These are phyloP conservation scores for Polytolypa hystricis DNA, from an alignment of 2,329 filamentous ascomycete species.

Conservation along the genomic window DNA sequence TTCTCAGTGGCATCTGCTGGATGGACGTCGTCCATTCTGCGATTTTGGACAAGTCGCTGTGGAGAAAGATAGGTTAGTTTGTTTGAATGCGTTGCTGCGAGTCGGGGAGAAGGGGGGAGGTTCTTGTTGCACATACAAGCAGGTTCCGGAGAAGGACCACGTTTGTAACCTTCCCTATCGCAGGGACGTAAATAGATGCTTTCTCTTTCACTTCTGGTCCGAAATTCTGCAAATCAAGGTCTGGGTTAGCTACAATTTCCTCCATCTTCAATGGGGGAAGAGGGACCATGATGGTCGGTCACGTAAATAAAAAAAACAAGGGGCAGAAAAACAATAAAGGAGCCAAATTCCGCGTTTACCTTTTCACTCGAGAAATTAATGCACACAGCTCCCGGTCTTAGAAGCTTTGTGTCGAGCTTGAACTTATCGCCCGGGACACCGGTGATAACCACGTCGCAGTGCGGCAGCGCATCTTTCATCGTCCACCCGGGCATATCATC, in stretches of 20 bases:
- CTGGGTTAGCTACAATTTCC: conserved; percentile 1
- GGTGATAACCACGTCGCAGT: conserved; percentile 89
- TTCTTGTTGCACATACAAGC: conserved; percentile 48
- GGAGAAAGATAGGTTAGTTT: background rate
- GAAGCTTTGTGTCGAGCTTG: conserved; percentile 74
- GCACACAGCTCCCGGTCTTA: conserved; percentile 89
- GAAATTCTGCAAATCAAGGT: conserved; percentile 54
- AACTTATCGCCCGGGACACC: conserved; percentile 80
- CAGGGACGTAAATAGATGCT: conserved; percentile 92
- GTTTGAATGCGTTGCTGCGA: too few relatives aligned
- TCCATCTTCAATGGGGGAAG: too few relatives aligned
- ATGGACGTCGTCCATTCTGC: conserved; percentile 27
- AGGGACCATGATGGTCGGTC: too few relatives aligned
- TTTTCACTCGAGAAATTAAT: conserved; percentile 96
- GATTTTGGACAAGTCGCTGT: conserved; percentile 35
- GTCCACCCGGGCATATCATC: conserved; percentile 70
- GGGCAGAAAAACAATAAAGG: background rate
- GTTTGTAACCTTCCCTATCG: conserved; percentile 96
- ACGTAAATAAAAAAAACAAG: too few relatives aligned
- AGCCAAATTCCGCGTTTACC: conserved; percentile 29
- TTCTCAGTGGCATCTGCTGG: conserved; percentile 31
- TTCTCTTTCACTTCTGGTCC: conserved; percentile 79
- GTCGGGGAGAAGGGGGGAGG: background rate
- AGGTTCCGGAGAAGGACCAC: conserved; percentile 81
- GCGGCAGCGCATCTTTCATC: conserved; percentile 67